Conservation (phyloP, 1,139 yeast species). For the Debaryomyces subglobosus region DNA sequence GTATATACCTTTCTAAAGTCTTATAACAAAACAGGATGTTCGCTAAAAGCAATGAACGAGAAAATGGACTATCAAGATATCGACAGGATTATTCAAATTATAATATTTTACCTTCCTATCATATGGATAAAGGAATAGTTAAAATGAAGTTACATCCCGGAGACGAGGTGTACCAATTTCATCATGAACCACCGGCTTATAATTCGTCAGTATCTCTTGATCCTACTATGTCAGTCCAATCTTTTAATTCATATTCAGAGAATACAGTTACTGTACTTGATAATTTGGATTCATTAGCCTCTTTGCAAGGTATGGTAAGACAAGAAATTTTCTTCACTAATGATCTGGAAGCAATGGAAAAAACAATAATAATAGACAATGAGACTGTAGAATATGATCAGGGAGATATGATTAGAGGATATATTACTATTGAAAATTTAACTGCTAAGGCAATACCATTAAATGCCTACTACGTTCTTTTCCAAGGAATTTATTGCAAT, state of each 20-base stretch:
- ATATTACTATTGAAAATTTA: conserved; percentile 31
- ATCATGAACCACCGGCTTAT: conserved; percentile 3
- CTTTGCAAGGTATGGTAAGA: not conserved
- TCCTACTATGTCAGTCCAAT: not conserved
- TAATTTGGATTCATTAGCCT: not conserved
- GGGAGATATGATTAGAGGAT: conserved; percentile 45
- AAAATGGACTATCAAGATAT: not conserved
- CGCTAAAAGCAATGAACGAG: not conserved
- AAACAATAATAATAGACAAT: conserved; percentile 25
- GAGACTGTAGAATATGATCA: conserved; percentile 39
- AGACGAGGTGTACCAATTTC: conserved; percentile 1
- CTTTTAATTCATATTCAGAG: not conserved
- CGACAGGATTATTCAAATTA: not conserved
- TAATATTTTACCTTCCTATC: conserved; percentile 14
- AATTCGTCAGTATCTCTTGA: not conserved
- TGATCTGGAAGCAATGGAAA: conserved; percentile 28
- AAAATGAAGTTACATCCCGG: conserved; percentile 10
- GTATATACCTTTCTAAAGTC: not conserved
- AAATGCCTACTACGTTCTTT: conserved; percentile 44
- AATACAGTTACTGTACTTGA: not conserved
- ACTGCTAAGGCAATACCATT: conserved; percentile 31
- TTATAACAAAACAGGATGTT: not conserved
- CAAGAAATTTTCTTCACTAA: conserved; percentile 34
- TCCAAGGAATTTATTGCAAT: conserved; percentile 37
- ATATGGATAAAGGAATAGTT: conserved; percentile 15